phyloP scores from a whole-genome alignment of 768 basidiomycete genomes.

The Rhizopogon vesiculosus region DNA sequence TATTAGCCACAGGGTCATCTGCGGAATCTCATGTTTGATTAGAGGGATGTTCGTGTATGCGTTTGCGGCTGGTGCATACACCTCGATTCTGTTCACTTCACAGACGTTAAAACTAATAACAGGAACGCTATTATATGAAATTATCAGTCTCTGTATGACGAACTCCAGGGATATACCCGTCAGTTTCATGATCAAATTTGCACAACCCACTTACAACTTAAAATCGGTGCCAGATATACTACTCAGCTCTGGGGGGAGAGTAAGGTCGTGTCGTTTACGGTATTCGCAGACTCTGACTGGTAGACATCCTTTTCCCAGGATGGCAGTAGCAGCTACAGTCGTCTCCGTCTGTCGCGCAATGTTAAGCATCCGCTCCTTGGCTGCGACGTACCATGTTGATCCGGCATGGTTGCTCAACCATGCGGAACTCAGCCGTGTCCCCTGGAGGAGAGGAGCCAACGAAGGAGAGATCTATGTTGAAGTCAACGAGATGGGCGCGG shows the following conservation, averaged over 20 bases:
- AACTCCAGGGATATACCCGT: constrained; percentile 3
- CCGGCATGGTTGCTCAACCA: constrained; percentile 40
- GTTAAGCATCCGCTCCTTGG: constrained; percentile 39
- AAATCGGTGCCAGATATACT: constrained; percentile 5
- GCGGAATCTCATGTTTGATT: neutral
- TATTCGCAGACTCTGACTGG: neutral
- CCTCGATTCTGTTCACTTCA: neutral
- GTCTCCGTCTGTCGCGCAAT: constrained; percentile 33
- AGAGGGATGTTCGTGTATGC: constrained; percentile 21
- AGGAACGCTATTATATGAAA: constrained; percentile 13
- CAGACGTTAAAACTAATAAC: neutral
- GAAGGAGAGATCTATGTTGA: constrained; percentile 32
- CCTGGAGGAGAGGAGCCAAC: constrained; percentile 30
- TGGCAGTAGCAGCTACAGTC: constrained; percentile 7
- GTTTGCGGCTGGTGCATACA: constrained; percentile 10
- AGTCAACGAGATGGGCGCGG: neutral
- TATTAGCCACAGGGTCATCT: neutral
- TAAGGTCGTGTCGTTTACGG: neutral
- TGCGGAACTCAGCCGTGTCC: constrained; percentile 40
- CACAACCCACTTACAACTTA: neutral
- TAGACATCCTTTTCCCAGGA: neutral
- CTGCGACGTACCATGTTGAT: constrained; percentile 35
- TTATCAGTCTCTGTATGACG: constrained; percentile 9
- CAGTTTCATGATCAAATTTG: neutral
- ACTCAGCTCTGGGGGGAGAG: constrained; percentile 4